These are phyloP conservation scores for Paramecium tetraurelia DNA, from an alignment of 73 alveolate genomes.

Conservation along the genomic window DNA sequence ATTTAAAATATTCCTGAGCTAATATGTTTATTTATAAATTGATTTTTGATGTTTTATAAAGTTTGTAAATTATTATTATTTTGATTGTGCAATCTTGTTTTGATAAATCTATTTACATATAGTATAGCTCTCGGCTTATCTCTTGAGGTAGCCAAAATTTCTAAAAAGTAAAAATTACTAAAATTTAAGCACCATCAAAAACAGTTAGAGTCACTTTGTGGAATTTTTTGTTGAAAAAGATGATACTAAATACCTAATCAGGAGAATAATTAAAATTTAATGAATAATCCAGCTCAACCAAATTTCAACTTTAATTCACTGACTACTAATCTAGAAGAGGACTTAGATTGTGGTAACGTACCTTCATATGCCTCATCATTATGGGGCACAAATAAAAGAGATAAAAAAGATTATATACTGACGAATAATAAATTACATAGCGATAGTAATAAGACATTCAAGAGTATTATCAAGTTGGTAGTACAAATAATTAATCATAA, in stretches of 20 bases:
- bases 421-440: not conserved
- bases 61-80: too few species aligned
- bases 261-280: not conserved
- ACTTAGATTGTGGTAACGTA: not conserved
- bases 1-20: too few species aligned
- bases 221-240: too few species aligned
- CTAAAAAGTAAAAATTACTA: too few species aligned
- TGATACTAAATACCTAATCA: not conserved
- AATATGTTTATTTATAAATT: too few species aligned
- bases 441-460: not conserved
- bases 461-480: not conserved
- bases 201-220: not conserved
- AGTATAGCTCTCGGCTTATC: too few species aligned
- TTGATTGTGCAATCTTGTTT: too few species aligned
- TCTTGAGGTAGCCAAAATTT: too few species aligned
- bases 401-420: not conserved
- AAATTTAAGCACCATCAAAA: too few species aligned
- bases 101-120: too few species aligned
- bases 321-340: not conserved
- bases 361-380: not conserved
- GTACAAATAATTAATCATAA: not conserved
- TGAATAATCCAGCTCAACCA: not conserved
- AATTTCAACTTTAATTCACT: not conserved
- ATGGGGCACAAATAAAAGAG: not conserved
- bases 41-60: too few species aligned